Base-by-base conservation (phyloP, 176 grass and related monocot species). In the Cenchrus americanus region DNA sequence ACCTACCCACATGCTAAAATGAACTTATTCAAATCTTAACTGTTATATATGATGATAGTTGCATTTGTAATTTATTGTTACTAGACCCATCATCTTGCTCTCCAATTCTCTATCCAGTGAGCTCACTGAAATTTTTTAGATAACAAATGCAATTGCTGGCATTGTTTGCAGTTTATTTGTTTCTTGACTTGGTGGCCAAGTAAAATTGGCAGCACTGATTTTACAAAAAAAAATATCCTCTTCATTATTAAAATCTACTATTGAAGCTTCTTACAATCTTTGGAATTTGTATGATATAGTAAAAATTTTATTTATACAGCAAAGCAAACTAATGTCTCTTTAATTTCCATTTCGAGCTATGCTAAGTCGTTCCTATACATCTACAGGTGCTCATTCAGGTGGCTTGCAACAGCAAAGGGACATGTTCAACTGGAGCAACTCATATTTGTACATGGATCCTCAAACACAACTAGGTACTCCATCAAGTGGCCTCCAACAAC, bases 271-370 rank as follows among this genome's bases (percentile, higher is more conserved):
- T 18, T 41, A 15, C 6, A 42, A 63, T 13, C 14, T 34, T 17
- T 34, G 11, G 14, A 34, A 30, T 34, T 14, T 14, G 37, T 8
- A 17, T 4, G 21, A 22, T n/a, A 70, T 18, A 23, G 9, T 10
- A 70, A 21, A 5, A 37, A 4, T 67, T 60, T 37, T 30, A 32
- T 12, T 51, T 46, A 32, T 22, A 76, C 18, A n/a, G 14, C 30
- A 19, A 62, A 13, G 2, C 9, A 59, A 21, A 6, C 0, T 40
- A 14, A 59, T 14, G 32, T 59, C 32, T 58, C 73, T 57, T 57
- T 32, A 34, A 57, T 76, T 61, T 63, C 71, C 48, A 17, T 48
- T 73, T 86, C 27, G 59, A 89, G 83, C n/a, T 40, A 60, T 42
- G 19, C 27, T 30, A 30, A 40, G 78, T 1, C 12, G n/a, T 34